These are phyloP conservation scores for Termitomyces titanicus DNA, from an alignment of 768 basidiomycete species.

Conservation along the genomic window DNA sequence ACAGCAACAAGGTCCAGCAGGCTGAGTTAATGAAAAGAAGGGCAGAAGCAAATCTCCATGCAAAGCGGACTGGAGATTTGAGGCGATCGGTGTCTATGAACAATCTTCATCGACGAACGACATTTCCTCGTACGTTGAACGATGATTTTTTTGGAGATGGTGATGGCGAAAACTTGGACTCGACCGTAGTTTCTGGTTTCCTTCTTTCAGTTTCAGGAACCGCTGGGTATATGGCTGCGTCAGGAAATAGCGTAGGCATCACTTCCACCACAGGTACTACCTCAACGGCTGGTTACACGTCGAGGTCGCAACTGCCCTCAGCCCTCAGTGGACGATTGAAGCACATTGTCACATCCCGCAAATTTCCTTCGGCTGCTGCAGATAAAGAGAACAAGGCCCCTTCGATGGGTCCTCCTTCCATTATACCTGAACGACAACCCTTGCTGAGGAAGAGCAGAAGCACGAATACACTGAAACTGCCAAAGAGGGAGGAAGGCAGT, in stretches of 20 bases:
- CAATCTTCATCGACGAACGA: slow-evolving; percentile 60
- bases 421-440: slow-evolving; percentile 50
- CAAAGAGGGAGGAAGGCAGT: slow-evolving; percentile 78
- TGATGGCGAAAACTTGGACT: slow-evolving; percentile 47
- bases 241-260: slow-evolving; percentile 91
- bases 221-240: slow-evolving; percentile 78
- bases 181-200: slow-evolving; percentile 69
- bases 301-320: slow-evolving; percentile 49
- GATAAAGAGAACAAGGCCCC: slow-evolving; percentile 27
- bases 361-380: slow-evolving; percentile 28
- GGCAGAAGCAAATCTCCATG: slow-evolving; percentile 30
- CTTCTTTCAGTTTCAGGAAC: slow-evolving; percentile 56
- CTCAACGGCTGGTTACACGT: slow-evolving; percentile 50
- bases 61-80: slow-evolving; percentile 46
- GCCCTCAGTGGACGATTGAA: slow-evolving; percentile 53
- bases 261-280: slow-evolving; percentile 91
- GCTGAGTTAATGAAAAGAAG: slow-evolving; percentile 34
- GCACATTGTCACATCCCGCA: slow-evolving; percentile 67
- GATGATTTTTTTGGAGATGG: slow-evolving; percentile 29
- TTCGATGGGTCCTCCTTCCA: slow-evolving; percentile 66
- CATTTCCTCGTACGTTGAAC: slow-evolving; percentile 22
- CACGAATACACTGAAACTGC: slow-evolving; percentile 71
- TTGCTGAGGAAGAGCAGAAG: slow-evolving; percentile 73
- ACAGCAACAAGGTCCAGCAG: slow-evolving; percentile 28
- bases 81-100: slow-evolving; percentile 74